Evolutionary conservation across 73 alveolate genomes (phyloP).

Genomic region (Paramecium pentaurelia): DNA sequence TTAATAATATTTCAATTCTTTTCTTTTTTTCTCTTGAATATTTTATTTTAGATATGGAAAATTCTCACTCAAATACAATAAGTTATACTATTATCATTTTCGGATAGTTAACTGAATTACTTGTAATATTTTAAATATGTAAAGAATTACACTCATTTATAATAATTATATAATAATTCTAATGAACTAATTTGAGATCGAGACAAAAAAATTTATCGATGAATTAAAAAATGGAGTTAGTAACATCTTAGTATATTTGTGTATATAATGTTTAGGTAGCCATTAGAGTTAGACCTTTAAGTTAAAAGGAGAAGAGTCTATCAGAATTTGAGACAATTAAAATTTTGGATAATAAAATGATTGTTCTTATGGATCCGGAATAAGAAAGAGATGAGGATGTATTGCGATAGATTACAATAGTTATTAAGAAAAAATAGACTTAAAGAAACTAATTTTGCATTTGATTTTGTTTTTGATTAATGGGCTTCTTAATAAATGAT

Average conservation of each 20-base stretch:
- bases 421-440: slow-evolving; percentile 86
- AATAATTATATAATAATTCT: neutral
- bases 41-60: too few species aligned
- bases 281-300: slow-evolving; percentile 55
- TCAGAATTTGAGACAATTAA: slow-evolving; percentile 56
- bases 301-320: slow-evolving; percentile 2
- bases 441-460: slow-evolving; percentile 95
- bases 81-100: too few species aligned
- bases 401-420: slow-evolving; percentile 50
- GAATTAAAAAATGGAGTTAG: slow-evolving; percentile 43
- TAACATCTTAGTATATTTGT: slow-evolving; percentile 11
- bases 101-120: too few species aligned
- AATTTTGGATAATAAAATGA: slow-evolving; percentile 59
- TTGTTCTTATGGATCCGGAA: slow-evolving; percentile 61
- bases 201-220: slow-evolving; percentile 26
- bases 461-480: slow-evolving; percentile 95
- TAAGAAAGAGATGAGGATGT: slow-evolving; percentile 46
- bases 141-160: neutral
- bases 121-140: neutral
- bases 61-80: too few species aligned
- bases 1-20: too few species aligned
- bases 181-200: slow-evolving; percentile 10
- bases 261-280: slow-evolving; percentile 7
- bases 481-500: slow-evolving; percentile 79
- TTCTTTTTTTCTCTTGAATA: too few species aligned